Percentiles rank a stretch among this genome's conserved stretches.
These are phyloP conservation scores for Kluyveromyces sp. DNA, from an alignment of 1,139 yeast genomes.

Conservation along the genomic window DNA sequence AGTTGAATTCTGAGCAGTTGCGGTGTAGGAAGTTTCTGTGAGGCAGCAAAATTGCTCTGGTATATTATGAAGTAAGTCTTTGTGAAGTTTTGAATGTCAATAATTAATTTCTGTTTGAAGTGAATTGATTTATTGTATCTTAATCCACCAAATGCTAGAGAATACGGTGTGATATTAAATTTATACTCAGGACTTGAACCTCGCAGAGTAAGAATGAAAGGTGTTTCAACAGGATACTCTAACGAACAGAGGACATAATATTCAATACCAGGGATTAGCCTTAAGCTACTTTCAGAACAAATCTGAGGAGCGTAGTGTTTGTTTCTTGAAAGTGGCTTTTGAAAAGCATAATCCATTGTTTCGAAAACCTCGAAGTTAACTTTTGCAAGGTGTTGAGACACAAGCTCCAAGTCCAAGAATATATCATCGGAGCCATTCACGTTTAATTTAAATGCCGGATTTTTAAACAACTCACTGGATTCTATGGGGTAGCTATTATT, in stretches of 20 bases:
- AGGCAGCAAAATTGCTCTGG: no score
- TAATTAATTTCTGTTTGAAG: conserved; percentile 10
- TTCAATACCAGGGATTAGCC: conserved; percentile 34
- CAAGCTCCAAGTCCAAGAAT: conserved; percentile 38
- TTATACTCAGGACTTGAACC: background rate
- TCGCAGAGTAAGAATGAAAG: conserved; percentile 10
- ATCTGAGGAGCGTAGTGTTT: conserved; percentile 31
- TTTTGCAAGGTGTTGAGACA: conserved; percentile 27
- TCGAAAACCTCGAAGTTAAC: conserved; percentile 31
- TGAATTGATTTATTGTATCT: conserved; percentile 14
- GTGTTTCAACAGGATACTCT: conserved; percentile 1
- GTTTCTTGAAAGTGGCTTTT: conserved; percentile 29
- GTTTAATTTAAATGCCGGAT: conserved; percentile 52
- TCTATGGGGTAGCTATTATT: conserved; percentile 55
- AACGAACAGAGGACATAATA: conserved; percentile 33
- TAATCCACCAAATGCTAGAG: conserved; percentile 15
- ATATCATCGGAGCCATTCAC: conserved; percentile 20
- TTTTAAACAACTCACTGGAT: conserved; percentile 41
- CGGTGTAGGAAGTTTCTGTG: no score
- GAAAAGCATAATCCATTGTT: conserved; percentile 26
- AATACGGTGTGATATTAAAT: conserved; percentile 8
- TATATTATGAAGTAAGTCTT: no score
- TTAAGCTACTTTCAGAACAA: conserved; percentile 24
- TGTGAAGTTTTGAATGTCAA: conserved; percentile 11
- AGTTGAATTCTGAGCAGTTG: background rate